These are phyloP conservation scores for Leccinum subtestaceum DNA, from an alignment of 768 basidiomycete genomes.

Conservation along the genomic window DNA sequence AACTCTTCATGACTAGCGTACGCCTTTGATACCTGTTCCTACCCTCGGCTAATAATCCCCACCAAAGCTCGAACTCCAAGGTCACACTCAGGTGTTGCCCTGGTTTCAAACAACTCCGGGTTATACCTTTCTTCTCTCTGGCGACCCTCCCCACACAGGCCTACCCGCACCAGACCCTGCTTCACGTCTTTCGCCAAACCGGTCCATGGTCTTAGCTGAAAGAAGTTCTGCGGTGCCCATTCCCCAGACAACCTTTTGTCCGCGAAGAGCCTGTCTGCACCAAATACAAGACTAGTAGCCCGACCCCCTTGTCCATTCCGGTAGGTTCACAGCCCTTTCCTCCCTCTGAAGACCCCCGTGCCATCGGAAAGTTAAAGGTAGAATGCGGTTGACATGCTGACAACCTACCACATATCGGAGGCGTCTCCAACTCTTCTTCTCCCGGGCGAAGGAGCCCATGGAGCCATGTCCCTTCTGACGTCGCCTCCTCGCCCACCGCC, in stretches of 20 bases:
- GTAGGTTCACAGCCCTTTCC: slow-evolving; percentile 19
- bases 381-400: slow-evolving; percentile 28
- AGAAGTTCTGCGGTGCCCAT: slow-evolving; percentile 58
- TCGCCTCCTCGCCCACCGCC: slow-evolving; percentile 23
- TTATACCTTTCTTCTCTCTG: slow-evolving; percentile 44
- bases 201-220: slow-evolving; percentile 67
- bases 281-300: slow-evolving; percentile 28
- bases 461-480: not conserved
- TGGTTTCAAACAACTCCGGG: slow-evolving; percentile 42
- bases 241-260: slow-evolving; percentile 52
- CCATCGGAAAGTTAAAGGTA: slow-evolving; percentile 18
- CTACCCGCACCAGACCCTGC: not conserved
- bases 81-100: slow-evolving; percentile 25
- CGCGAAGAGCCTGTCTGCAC: slow-evolving; percentile 45
- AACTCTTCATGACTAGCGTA: slow-evolving; percentile 50
- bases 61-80: slow-evolving; percentile 25
- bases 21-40: not conserved
- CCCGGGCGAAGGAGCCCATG: too few species aligned
- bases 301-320: slow-evolving; percentile 33
- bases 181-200: not conserved
- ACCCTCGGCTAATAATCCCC: slow-evolving; percentile 1
- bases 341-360: slow-evolving; percentile 18
- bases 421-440: slow-evolving; percentile 15
- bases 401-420: slow-evolving; percentile 11
- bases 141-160: slow-evolving; percentile 26